Evolutionary conservation across 345 rosid species (phyloP), one percentile per base, ranked within the genome.

Genomic region (Gossypium herbaceum): DNA sequence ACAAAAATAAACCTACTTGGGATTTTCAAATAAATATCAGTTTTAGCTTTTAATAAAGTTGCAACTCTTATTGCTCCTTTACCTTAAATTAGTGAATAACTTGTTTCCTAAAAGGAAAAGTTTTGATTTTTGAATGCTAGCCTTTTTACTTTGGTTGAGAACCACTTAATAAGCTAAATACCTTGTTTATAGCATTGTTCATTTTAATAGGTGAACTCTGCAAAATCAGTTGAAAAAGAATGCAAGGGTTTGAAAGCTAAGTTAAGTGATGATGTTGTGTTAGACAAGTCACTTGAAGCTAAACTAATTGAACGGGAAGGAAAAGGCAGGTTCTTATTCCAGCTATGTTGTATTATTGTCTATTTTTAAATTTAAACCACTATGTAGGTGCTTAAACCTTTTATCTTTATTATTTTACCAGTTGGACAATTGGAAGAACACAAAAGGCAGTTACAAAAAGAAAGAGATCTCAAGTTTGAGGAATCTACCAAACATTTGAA

Each of bases 201-300:
- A 48, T 47, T 67, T 58, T 78, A 20, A 73, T 67, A 93, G 98
- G 88, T 85, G 69, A 87, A 90, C 58, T 84, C 93, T 71, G 91
- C 92, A 13, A 95, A 95, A 88, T 77, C 97, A 45, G 84, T 86
- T 56, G 99, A 93, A 82, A n/a, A 87, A 75, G 97, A 95, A 55
- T 76, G 78, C 44, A 95, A 90, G 83, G 82, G 86, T 56, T 79
- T 90, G 66, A 91, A 87, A 82, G 83, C 88, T 59, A 90, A 88
- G 83, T 76, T 90, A 50, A 84, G 87, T 67, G 91, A 91, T 57
- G 98, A 93, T 80, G 89, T 57, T 34, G 77, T 92, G 73, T 24
- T 73, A 47, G 88, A 83, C 79, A 95, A 85, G 81, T 88, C 92
- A 65, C 91, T 89, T 22, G 97, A 89, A 82, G 94, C 92, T 8